Conservation (phyloP, 495 filamentous ascomycete species). For the Neurospora pannonica region DNA sequence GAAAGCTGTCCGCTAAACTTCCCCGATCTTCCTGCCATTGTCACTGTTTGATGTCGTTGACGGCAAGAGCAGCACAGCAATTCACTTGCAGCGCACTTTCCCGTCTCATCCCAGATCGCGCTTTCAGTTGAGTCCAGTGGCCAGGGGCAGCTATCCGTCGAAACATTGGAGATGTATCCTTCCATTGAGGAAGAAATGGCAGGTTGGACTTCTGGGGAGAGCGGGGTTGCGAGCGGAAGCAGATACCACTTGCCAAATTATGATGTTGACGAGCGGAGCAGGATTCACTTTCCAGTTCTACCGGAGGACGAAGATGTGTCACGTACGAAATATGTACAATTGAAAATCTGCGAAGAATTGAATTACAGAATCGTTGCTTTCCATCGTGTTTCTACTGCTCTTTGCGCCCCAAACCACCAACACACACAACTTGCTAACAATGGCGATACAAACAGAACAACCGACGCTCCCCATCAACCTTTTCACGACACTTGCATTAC, state of each 20-base stretch:
- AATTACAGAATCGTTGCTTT: background rate
- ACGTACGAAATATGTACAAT: background rate
- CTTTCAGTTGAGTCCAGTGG: background rate
- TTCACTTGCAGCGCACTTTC: background rate
- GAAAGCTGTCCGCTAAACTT: background rate
- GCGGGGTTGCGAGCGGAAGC: background rate
- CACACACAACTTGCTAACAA: background rate
- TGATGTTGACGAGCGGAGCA: background rate
- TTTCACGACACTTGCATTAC: slow-evolving; percentile 42
- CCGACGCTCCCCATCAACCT: background rate
- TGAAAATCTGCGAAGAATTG: background rate
- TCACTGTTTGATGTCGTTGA: background rate
- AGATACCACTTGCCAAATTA: background rate
- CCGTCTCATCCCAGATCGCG: background rate
- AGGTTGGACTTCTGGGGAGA: background rate
- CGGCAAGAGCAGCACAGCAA: background rate
- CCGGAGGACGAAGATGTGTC: background rate
- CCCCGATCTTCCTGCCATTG: background rate
- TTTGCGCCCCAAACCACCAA: background rate
- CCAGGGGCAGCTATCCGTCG: background rate
- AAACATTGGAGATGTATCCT: background rate
- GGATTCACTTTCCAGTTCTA: background rate
- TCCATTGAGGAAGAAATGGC: background rate
- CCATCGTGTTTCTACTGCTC: background rate
- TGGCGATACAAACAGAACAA: background rate